phyloP scores from a whole-genome alignment of 2,329 filamentous ascomycete genomes.

The Neospermospora avenae region DNA sequence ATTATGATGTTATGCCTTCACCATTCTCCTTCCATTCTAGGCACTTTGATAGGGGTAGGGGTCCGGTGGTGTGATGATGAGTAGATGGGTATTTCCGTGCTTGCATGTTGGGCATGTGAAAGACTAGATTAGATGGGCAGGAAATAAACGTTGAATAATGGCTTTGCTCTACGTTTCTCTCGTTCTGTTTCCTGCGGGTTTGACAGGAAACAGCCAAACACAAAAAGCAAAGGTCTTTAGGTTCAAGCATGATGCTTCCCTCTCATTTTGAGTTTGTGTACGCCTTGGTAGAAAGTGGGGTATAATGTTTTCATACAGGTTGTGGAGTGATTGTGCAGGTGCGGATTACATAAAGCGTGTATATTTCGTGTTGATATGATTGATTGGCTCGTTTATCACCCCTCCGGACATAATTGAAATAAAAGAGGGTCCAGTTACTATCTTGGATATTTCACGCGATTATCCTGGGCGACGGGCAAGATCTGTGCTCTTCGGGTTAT shows the following conservation, averaged over 20 bases:
- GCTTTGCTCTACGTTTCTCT: not conserved
- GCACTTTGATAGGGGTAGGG: not conserved
- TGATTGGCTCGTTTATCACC: slow-evolving; percentile 9
- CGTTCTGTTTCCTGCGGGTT: not conserved
- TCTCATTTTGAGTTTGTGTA: not conserved
- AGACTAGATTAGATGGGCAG: not conserved
- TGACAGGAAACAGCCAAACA: not conserved
- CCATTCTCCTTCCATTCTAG: not conserved
- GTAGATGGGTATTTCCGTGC: not conserved
- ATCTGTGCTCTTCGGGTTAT: slow-evolving; percentile 17
- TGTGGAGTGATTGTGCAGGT: not conserved
- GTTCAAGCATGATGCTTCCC: slow-evolving; percentile 3
- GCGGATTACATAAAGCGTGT: slow-evolving; percentile 7
- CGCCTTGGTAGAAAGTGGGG: not conserved
- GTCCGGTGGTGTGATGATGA: not conserved
- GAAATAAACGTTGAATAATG: no score
- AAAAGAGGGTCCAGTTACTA: not conserved
- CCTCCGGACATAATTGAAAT: not conserved
- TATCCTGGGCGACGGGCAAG: slow-evolving; percentile 5
- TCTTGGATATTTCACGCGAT: slow-evolving; percentile 1
- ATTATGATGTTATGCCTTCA: slow-evolving; percentile 1
- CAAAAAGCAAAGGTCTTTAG: no score
- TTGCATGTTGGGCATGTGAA: not conserved
- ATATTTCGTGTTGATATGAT: not conserved
- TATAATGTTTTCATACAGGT: not conserved